Conservation (phyloP, 2,329 filamentous ascomycete species). For the Diaporthe sp. region DNA sequence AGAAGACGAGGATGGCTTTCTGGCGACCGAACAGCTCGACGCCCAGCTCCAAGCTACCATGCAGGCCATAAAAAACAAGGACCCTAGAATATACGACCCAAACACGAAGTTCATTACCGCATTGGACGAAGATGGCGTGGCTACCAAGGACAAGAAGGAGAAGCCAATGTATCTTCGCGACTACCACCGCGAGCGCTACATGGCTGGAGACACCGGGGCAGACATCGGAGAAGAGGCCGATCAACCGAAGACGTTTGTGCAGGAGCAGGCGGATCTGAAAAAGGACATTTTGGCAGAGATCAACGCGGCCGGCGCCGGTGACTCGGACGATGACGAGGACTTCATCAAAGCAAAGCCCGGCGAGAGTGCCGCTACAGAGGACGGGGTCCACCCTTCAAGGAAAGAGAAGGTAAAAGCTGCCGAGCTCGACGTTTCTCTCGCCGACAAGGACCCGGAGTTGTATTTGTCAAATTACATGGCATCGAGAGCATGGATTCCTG, state of each 20-base stretch:
- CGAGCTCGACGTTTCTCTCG: slow-evolving; percentile 76
- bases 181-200: slow-evolving; percentile 91
- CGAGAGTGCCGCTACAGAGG: slow-evolving; percentile 48
- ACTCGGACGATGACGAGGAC: slow-evolving; percentile 74
- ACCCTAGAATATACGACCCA: slow-evolving; percentile 90
- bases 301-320: slow-evolving; percentile 70
- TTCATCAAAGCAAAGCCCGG: slow-evolving; percentile 80
- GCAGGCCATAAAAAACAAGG: slow-evolving; percentile 88
- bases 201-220: slow-evolving; percentile 76
- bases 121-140: slow-evolving; percentile 63
- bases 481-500: slow-evolving; percentile 88
- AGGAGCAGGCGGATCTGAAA: slow-evolving; percentile 90
- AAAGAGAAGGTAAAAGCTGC: slow-evolving; percentile 60
- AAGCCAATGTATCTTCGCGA: slow-evolving; percentile 89
- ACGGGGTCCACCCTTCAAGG: slow-evolving; percentile 70
- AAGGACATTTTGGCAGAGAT: slow-evolving; percentile 83
- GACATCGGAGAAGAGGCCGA: slow-evolving; percentile 63
- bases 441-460: slow-evolving; percentile 87
- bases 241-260: slow-evolving; percentile 78
- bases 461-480: slow-evolving; percentile 97
- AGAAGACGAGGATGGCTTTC: slow-evolving; percentile 90
- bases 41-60: slow-evolving; percentile 89
- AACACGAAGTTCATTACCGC: slow-evolving; percentile 82
- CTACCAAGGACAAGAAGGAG: slow-evolving; percentile 71
- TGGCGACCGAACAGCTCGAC: slow-evolving; percentile 88